Evolutionary conservation across 2,329 filamentous ascomycete species (phyloP).

Genomic region (Thermoascus crustaceus): DNA sequence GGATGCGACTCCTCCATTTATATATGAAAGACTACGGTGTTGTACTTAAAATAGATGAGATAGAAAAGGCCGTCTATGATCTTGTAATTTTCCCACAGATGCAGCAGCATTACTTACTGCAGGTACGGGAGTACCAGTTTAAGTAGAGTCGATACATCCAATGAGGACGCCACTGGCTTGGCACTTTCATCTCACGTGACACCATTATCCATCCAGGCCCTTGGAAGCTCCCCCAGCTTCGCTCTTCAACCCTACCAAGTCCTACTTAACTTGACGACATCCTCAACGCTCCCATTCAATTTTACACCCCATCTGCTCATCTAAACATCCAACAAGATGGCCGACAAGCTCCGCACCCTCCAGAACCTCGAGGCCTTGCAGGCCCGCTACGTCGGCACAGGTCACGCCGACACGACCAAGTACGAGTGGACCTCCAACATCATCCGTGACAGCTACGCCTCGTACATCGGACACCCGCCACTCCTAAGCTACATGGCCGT

Average conservation of each 20-base stretch:
- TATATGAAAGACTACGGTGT: neutral
- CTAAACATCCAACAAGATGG: slow-evolving; percentile 41
- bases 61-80: too few relatives aligned
- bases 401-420: slow-evolving; percentile 91
- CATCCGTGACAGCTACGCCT: slow-evolving; percentile 82
- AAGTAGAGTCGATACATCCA: too few relatives aligned
- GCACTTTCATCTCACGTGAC: slow-evolving; percentile 8
- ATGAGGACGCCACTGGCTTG: too few relatives aligned
- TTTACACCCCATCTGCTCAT: neutral
- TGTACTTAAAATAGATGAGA: too few relatives aligned
- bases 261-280: too few relatives aligned
- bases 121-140: too few relatives aligned
- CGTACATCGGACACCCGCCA: slow-evolving; percentile 81
- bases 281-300: neutral
- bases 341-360: slow-evolving; percentile 94
- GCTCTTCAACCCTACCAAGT: too few relatives aligned
- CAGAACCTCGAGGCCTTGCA: slow-evolving; percentile 97
- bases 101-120: too few relatives aligned
- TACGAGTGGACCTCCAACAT: slow-evolving; percentile 98
- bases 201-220: neutral
- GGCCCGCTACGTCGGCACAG: slow-evolving; percentile 90
- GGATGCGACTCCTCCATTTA: neutral
- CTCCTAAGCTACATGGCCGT: slow-evolving; percentile 83
- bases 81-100: too few relatives aligned
- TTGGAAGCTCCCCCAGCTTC: too few relatives aligned